Base-by-base conservation (phyloP, 108 stramenopile genomes). In the Aurantiochytrium sp. region DNA sequence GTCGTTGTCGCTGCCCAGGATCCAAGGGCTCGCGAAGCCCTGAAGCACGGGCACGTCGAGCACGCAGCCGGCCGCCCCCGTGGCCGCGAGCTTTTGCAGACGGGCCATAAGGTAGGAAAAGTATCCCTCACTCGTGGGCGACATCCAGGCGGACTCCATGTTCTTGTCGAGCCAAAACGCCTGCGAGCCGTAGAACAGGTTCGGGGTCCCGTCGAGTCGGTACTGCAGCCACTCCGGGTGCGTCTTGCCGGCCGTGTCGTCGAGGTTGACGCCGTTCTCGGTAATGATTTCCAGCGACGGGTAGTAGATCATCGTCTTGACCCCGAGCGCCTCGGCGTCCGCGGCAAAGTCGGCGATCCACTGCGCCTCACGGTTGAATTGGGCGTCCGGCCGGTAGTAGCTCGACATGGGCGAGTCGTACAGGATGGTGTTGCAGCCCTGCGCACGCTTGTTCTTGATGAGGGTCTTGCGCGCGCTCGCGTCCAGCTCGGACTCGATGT, bases 211-310 rank as follows among this genome's bases (percentile, higher is more conserved):
- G 3, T 81, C 73, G 24, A 81, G 73, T 12, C 73, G 42, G 45
- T 27, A 27, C 32, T 86, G 86, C 2, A 86, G 54, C 86, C 86
- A 86, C n/a, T 86, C 86, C 24, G 54, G 52, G 36, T 86, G 86
- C 54, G 19, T 27, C 2, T 86, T 86, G 1, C 54, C 86, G 86
- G 36, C 31, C 22, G 54, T 86, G 86, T 86, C 55, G 36, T 32
- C 55, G 54, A 54, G 52, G 54, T 86, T 86, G 27, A 36, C 55
- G 30, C 86, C 86, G 34, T 86, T 86, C 2, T 54, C 55, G 15
- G 86, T 86, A 27, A 86, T 37, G n/a, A 86, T n/a, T 55, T 86
- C 86, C 30, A 86, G 86, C 30, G 55, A 55, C 32, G 86, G 86
- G 27, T 55, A 86, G 86, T 86, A 86, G 3, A 86, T 54, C 31